Percentiles rank a stretch among this genome's conserved stretches.
phyloP scores from a whole-genome alignment of 306 rosid genomes.

The Prunus armeniaca region DNA sequence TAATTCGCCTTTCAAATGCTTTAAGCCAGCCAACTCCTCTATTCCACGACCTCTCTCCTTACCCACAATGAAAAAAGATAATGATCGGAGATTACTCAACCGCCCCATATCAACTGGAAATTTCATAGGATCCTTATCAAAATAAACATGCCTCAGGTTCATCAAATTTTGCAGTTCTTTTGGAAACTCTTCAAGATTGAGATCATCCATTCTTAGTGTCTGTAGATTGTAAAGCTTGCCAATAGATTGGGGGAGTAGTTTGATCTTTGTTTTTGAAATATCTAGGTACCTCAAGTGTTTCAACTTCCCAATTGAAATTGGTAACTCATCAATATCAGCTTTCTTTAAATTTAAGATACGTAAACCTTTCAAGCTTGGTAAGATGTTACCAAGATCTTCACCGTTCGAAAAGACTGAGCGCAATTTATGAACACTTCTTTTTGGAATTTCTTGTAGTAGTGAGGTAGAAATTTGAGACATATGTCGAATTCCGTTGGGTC shows the following conservation, averaged over 20 bases:
- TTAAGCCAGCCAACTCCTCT: background rate
- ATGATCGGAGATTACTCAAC: background rate
- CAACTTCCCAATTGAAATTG: background rate
- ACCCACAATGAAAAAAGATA: background rate
- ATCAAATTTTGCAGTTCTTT: background rate
- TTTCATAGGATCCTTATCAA: background rate
- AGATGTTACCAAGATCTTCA: background rate
- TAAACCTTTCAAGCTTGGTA: background rate
- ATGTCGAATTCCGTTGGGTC: background rate
- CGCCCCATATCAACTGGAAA: background rate
- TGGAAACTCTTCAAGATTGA: background rate
- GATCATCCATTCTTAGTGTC: background rate
- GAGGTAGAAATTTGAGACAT: background rate
- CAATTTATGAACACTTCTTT: background rate
- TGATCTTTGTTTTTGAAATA: conserved; percentile 3
- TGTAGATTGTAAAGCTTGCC: background rate
- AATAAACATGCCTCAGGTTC: background rate
- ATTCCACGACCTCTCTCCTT: background rate
- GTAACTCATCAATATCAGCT: background rate
- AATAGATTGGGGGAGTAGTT: background rate
- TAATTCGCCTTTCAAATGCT: background rate
- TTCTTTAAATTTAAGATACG: background rate
- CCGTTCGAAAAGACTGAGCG: background rate
- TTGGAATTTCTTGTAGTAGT: background rate
- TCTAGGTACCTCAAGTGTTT: conserved; percentile 9